Evolutionary conservation across 306 rosid genomes (phyloP), one percentile per base, ranked within the genome.

Genomic region (Lathyrus sativus): DNA sequence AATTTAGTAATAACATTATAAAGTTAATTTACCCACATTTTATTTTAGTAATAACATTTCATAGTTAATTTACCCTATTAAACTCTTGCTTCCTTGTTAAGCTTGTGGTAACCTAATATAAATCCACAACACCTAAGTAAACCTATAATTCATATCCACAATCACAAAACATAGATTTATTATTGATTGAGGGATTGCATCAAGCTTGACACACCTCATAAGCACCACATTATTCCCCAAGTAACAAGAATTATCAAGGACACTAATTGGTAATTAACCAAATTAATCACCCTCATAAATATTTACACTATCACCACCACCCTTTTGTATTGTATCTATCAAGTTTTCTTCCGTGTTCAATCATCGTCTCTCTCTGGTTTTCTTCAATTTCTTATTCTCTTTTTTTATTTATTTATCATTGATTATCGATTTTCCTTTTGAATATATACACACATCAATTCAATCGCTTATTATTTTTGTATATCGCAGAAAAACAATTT

Each of bases 221-320:
- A 5, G 29, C 70, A 74, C 45, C 38, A 14, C 3, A 70, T 26
- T 14, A 0, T 13, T 4, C 26, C 63, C 33, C 13, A 15, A 18
- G 5, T n/a, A 22, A 41, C 11, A 17, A 67, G n/a, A 28, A 17
- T 33, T 38, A 60, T 2, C 14, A 11, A 49, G 18, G 31, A 70
- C 14, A 37, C 72, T 70, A 76, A 70, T 76, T 5, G 54, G 45
- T 45, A 45, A 76, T 62, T 75, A 65, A 15, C 63, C 14, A 29
- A n/a, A 35, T 6, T 42, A 70, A 76, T 70, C 45, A 72, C 17
- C 17, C n/a, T 9, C 70, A 28, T 64, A 54, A 68, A 50, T 69
- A 78, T 78, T 72, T 77, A 69, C 63, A 58, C 39, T 71, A 10
- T 31, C 33, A 49, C 56, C 81, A 24, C 58, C 82, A 26, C 60